Percentiles rank a stretch among this genome's conserved stretches.
Evolutionary conservation across 1,284 basidiomycete species (phyloP).

Genomic region (Schizophyllum commune): DNA sequence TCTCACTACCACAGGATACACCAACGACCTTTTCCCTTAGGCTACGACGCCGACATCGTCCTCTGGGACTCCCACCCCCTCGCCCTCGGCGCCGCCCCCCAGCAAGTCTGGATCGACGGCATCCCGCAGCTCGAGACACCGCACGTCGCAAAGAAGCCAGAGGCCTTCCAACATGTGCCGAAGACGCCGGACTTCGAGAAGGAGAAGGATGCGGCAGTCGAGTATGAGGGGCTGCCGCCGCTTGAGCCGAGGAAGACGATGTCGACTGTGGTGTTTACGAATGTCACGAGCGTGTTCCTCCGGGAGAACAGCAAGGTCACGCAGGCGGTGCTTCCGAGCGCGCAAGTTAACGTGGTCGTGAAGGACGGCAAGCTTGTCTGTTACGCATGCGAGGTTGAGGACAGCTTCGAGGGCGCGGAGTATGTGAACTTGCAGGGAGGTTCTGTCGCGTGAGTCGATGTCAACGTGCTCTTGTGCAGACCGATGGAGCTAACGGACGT

Average conservation of each 20-base stretch:
- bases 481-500: not conserved
- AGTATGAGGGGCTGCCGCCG: conserved; percentile 63
- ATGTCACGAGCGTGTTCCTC: conserved; percentile 43
- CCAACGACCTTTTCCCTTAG: no score
- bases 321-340: conserved; percentile 12
- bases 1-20: not conserved
- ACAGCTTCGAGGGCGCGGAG: not conserved
- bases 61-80: conserved; percentile 78
- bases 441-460: conserved; percentile 6
- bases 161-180: conserved; percentile 39
- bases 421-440: conserved; percentile 11
- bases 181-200: conserved; percentile 51
- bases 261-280: conserved; percentile 47
- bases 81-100: conserved; percentile 62
- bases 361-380: conserved; percentile 37
- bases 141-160: conserved; percentile 36
- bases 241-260: conserved; percentile 31
- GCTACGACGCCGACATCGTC: conserved; percentile 45
- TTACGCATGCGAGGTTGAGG: conserved; percentile 15
- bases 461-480: not conserved
- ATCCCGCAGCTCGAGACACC: conserved; percentile 48
- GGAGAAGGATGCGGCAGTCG: conserved; percentile 44
- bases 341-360: conserved; percentile 30
- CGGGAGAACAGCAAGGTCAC: conserved; percentile 16
- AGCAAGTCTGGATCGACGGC: conserved; percentile 68